Evolutionary conservation across 2,329 filamentous ascomycete genomes (phyloP).

Genomic region (Akanthomyces lecanii): DNA sequence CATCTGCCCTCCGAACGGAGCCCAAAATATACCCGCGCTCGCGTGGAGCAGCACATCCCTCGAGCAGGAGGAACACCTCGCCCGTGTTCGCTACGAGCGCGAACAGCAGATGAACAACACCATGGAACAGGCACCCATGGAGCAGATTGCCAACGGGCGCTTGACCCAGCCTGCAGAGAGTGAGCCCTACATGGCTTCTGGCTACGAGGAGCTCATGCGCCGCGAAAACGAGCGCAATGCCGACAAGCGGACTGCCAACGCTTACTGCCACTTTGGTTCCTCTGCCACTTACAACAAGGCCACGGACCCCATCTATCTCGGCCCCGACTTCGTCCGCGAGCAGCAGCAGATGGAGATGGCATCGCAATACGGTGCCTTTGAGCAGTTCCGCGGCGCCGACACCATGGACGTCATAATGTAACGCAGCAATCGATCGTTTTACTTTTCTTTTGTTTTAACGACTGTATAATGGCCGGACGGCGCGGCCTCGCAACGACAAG

Average conservation of each 20-base stretch:
- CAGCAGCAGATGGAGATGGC: conserved; percentile 58
- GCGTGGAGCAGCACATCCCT: conserved; percentile 51
- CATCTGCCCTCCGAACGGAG: conserved; percentile 66
- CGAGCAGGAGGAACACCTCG: conserved; percentile 56
- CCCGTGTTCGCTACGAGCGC: conserved; percentile 54
- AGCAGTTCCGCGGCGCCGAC: conserved; percentile 41
- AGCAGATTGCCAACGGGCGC: conserved; percentile 50
- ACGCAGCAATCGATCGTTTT: background rate
- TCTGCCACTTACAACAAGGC: conserved; percentile 49
- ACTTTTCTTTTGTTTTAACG: background rate
- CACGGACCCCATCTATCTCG: conserved; percentile 66
- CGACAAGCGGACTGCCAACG: conserved; percentile 35
- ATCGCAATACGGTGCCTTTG: conserved; percentile 62
- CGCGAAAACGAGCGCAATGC: conserved; percentile 53
- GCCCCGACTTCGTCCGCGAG: conserved; percentile 42
- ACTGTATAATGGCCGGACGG: background rate
- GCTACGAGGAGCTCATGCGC: conserved; percentile 68
- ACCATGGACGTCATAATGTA: conserved; percentile 45
- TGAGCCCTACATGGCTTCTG: conserved; percentile 81
- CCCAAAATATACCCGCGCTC: conserved; percentile 48
- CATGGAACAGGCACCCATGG: conserved; percentile 47
- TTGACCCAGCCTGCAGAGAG: conserved; percentile 49
- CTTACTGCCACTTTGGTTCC: conserved; percentile 42
- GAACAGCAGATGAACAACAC: conserved; percentile 41
- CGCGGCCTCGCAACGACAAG: conserved; percentile 8